Conservation (phyloP, 345 rosid species). For the Balakata baccata region DNA sequence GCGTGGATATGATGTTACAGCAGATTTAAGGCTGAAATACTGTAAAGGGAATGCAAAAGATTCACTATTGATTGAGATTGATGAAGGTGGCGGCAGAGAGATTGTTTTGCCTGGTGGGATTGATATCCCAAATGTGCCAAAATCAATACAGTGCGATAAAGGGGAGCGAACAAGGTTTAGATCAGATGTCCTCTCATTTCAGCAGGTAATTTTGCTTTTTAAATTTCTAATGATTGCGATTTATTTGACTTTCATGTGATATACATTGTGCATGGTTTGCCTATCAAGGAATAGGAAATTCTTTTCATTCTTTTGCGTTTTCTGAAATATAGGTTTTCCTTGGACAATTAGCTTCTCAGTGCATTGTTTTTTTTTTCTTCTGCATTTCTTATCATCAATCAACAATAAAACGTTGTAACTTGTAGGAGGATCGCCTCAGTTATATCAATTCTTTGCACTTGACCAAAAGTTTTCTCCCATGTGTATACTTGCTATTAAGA, state of each 20-base stretch:
- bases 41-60: constrained; percentile 63
- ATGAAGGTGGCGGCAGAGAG: constrained; percentile 51
- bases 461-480: background rate
- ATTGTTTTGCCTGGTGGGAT: constrained; percentile 82
- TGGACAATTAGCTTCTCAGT: no score
- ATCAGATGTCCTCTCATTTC: constrained; percentile 84
- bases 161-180: constrained; percentile 83
- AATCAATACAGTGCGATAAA: constrained; percentile 85
- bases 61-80: constrained; percentile 64
- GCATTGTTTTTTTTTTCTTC: no score
- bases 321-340: no score
- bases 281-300: no score
- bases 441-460: background rate
- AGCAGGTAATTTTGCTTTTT: constrained; percentile 51
- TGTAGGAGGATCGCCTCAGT: no score
- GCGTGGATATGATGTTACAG: constrained; percentile 74
- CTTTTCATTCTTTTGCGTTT: no score
- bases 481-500: background rate
- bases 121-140: constrained; percentile 66
- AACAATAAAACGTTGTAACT: no score
- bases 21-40: constrained; percentile 69
- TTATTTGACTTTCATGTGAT: background rate
- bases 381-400: no score
- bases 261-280: no score
- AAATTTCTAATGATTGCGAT: no score